Evolutionary conservation across 768 basidiomycete genomes (phyloP).

Genomic region (Leucocoprinus leucothites): DNA sequence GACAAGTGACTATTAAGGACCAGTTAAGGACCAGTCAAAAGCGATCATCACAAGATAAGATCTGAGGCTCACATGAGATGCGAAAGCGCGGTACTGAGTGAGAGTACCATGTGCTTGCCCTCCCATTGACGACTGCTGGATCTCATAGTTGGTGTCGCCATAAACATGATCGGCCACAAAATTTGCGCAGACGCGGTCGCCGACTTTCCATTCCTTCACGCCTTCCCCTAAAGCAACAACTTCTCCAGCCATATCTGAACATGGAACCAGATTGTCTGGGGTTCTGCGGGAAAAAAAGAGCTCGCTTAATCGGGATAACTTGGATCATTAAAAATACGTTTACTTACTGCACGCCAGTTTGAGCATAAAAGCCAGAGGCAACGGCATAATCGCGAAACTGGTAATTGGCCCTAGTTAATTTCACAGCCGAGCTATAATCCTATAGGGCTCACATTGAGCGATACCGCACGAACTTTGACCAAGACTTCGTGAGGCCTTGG

Average conservation of each 20-base stretch:
- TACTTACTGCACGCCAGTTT: no score
- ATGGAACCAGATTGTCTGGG: slow-evolving; percentile 29
- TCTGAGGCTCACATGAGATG: slow-evolving; percentile 10
- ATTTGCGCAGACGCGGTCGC: slow-evolving; percentile 58
- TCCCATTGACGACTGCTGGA: slow-evolving; percentile 37
- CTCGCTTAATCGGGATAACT: neutral
- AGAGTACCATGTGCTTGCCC: slow-evolving; percentile 49
- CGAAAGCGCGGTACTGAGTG: slow-evolving; percentile 50
- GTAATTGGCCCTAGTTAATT: neutral
- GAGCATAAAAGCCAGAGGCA: slow-evolving; percentile 27
- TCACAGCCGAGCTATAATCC: neutral
- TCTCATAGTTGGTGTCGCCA: slow-evolving; percentile 36
- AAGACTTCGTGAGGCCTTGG: slow-evolving; percentile 48
- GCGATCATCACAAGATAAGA: neutral
- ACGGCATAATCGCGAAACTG: slow-evolving; percentile 52
- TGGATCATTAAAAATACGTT: no score
- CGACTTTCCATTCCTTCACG: slow-evolving; percentile 45
- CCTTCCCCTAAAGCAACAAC: slow-evolving; percentile 43
- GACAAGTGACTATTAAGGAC: slow-evolving; percentile 38
- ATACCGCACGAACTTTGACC: slow-evolving; percentile 55
- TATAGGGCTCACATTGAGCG: slow-evolving; percentile 38
- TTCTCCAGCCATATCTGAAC: slow-evolving; percentile 58
- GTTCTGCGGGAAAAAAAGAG: slow-evolving; percentile 10
- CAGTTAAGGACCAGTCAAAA: neutral
- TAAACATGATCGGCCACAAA: slow-evolving; percentile 46